Percentiles rank a stretch among this genome's conserved stretches.
These are phyloP conservation scores for Saccharomyces hybrid DNA, from an alignment of 1,139 yeast species.

Conservation along the genomic window DNA sequence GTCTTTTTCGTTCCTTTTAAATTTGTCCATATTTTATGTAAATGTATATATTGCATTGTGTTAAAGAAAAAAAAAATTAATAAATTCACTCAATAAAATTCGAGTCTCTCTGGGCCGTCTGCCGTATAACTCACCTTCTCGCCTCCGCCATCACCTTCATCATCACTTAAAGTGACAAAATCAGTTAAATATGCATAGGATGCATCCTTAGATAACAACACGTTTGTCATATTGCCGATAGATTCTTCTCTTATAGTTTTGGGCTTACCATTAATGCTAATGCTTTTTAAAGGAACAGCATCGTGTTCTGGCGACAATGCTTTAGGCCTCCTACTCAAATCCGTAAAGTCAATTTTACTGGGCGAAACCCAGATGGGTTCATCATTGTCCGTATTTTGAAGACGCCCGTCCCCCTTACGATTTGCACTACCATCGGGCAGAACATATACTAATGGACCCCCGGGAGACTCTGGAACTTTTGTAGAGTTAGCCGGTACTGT, in stretches of 20 bases:
- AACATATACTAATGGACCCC: conserved; percentile 9
- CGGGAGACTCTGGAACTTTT: not conserved
- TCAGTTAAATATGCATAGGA: conserved; percentile 27
- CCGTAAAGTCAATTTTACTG: conserved; percentile 24
- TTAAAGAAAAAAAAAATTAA: not conserved
- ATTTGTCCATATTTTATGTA: not conserved
- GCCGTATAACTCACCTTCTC: not conserved
- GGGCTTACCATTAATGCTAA: not conserved
- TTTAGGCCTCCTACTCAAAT: conserved; percentile 10
- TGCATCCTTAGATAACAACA: conserved; percentile 15
- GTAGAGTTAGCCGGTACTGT: not conserved
- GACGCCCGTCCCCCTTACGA: not conserved
- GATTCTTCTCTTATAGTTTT: conserved; percentile 1
- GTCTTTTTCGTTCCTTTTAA: not conserved
- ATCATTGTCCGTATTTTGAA: conserved; percentile 10
- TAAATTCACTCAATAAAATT: not conserved
- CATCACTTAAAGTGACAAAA: conserved; percentile 9
- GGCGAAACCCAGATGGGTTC: conserved; percentile 33
- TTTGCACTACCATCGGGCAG: conserved; percentile 3
- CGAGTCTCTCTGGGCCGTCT: not conserved
- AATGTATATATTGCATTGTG: not conserved
- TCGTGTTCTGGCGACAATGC: conserved; percentile 1
- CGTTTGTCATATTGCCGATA: not conserved
- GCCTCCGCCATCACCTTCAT: not conserved
- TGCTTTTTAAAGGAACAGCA: not conserved